A percentile compares a stretch with the other conserved stretches of the same genome.
These are phyloP conservation scores for Melaleuca alternifolia DNA, from an alignment of 345 rosid genomes.

Conservation along the genomic window DNA sequence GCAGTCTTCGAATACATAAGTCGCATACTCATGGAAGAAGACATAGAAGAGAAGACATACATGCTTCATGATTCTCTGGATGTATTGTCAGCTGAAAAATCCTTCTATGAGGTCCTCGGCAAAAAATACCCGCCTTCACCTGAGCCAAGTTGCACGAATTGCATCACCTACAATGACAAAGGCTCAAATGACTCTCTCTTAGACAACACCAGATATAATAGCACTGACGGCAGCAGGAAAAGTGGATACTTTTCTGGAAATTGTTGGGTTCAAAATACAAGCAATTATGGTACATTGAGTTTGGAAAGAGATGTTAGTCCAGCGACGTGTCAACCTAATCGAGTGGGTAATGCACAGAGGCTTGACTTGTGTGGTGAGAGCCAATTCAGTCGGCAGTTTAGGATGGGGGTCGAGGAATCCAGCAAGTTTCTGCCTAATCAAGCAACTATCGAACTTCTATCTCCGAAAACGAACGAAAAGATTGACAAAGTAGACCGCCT, in stretches of 20 bases:
- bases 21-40: constrained; percentile 77
- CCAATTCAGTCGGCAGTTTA: not conserved
- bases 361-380: not conserved
- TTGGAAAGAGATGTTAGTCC: not conserved
- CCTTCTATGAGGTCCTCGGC: constrained; percentile 56
- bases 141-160: not conserved
- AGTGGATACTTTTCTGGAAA: not conserved
- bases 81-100: constrained; percentile 68
- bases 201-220: not conserved
- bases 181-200: not conserved
- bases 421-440: not conserved
- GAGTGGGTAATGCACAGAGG: not conserved
- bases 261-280: not conserved
- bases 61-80: constrained; percentile 55
- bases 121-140: constrained; percentile 43
- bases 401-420: not conserved
- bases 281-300: not conserved
- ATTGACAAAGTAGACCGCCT: not conserved
- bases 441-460: not conserved
- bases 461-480: not conserved
- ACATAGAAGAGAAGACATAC: constrained; percentile 44
- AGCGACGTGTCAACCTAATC: not conserved
- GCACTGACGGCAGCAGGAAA: not conserved
- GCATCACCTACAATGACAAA: not conserved
- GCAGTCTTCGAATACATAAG: constrained; percentile 52